A percentile compares a stretch with the other conserved stretches of the same genome.
These are phyloP conservation scores for Cryptococcus hybrid DNA, from an alignment of 1,284 basidiomycete species.

Conservation along the genomic window DNA sequence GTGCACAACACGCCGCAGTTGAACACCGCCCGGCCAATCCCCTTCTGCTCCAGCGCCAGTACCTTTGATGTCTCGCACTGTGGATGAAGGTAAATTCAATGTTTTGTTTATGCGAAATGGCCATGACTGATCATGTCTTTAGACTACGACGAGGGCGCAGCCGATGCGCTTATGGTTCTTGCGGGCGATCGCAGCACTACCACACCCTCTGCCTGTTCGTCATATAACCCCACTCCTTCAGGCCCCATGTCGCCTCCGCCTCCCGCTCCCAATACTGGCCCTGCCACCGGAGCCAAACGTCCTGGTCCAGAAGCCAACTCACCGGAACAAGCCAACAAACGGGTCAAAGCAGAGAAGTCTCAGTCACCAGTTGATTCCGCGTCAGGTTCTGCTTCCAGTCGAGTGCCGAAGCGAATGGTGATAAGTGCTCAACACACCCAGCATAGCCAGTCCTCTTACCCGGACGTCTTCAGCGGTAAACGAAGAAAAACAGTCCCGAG, in stretches of 20 bases:
- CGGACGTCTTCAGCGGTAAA: conserved; percentile 6
- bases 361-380: conserved; percentile 6
- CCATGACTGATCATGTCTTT: conserved; percentile 4
- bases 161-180: conserved; percentile 48
- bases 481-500: too few relatives aligned
- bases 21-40: conserved; percentile 14
- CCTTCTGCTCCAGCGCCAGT: too few relatives aligned
- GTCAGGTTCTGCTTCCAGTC: too few relatives aligned
- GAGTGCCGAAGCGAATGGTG: conserved; percentile 26
- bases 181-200: too few relatives aligned
- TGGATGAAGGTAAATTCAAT: conserved; percentile 48
- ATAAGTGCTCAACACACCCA: conserved; percentile 46
- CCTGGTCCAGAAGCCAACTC: conserved; percentile 33
- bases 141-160: conserved; percentile 51
- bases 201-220: too few relatives aligned
- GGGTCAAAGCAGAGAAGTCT: conserved; percentile 25
- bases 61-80: conserved; percentile 16
- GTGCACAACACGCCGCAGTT: too few relatives aligned
- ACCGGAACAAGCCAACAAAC: conserved; percentile 18
- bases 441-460: conserved; percentile 20
- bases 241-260: conserved; percentile 1
- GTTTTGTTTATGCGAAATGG: background rate
- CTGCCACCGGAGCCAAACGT: conserved; percentile 23
- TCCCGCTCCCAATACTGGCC: conserved; percentile 2
- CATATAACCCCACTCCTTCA: too few relatives aligned